Evolutionary conservation across 2,329 filamentous ascomycete genomes (phyloP).

Genomic region (Geosmithia putterillii): DNA sequence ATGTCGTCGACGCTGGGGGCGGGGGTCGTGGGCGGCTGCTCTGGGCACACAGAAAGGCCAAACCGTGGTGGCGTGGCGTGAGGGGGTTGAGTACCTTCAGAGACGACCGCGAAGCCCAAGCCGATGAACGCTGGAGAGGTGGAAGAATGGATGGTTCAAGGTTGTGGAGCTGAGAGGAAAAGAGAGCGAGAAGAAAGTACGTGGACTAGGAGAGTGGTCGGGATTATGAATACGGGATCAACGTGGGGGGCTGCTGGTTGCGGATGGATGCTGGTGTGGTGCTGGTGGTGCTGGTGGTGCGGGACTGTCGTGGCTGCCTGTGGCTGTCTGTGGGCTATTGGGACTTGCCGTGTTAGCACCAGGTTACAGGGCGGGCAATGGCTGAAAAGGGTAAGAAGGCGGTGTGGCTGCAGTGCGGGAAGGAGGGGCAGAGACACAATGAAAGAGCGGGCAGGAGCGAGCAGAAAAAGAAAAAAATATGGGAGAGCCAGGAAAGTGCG

Average conservation of each 20-base stretch:
- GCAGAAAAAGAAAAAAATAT: not conserved
- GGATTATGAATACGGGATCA: not conserved
- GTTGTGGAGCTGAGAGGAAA: not conserved
- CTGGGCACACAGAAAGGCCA: slow-evolving; percentile 7
- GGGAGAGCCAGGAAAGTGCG: not conserved
- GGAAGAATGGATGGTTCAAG: not conserved
- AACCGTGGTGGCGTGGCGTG: not conserved
- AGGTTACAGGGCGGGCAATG: not conserved
- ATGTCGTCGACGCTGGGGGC: not conserved
- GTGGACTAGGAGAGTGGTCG: not conserved
- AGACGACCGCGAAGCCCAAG: slow-evolving; percentile 13
- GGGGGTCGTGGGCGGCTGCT: not conserved
- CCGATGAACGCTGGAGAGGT: slow-evolving; percentile 9
- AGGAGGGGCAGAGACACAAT: not conserved
- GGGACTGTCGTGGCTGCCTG: not conserved
- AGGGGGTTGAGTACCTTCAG: slow-evolving; percentile 8
- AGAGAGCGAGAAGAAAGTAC: not conserved
- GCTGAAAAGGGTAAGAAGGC: not conserved
- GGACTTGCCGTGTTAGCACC: not conserved
- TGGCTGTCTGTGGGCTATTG: no score
- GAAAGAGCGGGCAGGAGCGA: not conserved
- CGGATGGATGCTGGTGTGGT: not conserved
- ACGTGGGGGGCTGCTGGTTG: not conserved
- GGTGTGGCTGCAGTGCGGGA: not conserved
- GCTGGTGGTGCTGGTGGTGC: not conserved